Conservation (phyloP, 1,139 yeast species). For the Scheffersomyces quercinus region DNA sequence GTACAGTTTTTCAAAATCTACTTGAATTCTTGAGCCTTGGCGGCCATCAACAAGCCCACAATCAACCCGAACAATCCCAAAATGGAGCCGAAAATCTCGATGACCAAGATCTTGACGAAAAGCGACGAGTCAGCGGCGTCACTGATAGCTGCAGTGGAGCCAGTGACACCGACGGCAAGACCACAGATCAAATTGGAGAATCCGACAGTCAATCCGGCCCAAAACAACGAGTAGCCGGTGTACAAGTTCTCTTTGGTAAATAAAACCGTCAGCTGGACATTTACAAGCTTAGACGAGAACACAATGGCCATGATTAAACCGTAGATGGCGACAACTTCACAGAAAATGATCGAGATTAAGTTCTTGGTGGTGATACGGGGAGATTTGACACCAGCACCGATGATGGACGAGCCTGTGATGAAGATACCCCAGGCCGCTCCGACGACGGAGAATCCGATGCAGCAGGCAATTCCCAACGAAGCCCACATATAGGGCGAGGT, state of each 20-base stretch:
- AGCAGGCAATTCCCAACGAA: slow-evolving; percentile 81
- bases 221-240: slow-evolving; percentile 91
- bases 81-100: slow-evolving; percentile 96
- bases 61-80: slow-evolving; percentile 92
- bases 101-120: slow-evolving; percentile 92
- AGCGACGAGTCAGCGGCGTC: slow-evolving; percentile 97
- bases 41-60: slow-evolving; percentile 96
- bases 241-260: slow-evolving; percentile 83
- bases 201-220: slow-evolving; percentile 99
- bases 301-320: slow-evolving; percentile 98
- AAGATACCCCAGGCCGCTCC: slow-evolving; percentile 99
- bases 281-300: slow-evolving; percentile 84
- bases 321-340: slow-evolving; percentile 99
- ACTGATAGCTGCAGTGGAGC: slow-evolving; percentile 95
- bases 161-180: slow-evolving; percentile 95
- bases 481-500: slow-evolving; percentile 99
- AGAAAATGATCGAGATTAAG: slow-evolving; percentile 92
- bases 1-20: slow-evolving; percentile 10
- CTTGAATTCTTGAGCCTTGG: slow-evolving; percentile 82
- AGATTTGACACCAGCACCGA: slow-evolving; percentile 98
- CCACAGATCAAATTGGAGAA: slow-evolving; percentile 93
- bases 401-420: slow-evolving; percentile 88
- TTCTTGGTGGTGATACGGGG: slow-evolving; percentile 98
- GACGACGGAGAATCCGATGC: slow-evolving; percentile 92
- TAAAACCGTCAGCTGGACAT: slow-evolving; percentile 61